Conservation (phyloP, 768 basidiomycete genomes). For the Terana coerulea region DNA sequence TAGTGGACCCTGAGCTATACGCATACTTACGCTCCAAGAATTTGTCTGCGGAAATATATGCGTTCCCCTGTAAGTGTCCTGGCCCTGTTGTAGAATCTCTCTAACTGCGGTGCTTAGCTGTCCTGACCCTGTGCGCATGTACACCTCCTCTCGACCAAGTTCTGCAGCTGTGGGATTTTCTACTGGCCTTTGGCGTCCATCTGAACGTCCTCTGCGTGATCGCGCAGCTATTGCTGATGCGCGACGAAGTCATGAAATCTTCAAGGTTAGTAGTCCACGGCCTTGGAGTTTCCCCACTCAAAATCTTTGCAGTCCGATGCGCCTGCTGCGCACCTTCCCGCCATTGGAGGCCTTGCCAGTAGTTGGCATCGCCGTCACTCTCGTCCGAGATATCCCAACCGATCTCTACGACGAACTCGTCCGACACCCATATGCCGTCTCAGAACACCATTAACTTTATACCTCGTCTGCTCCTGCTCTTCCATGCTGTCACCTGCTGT, state of each 20-base stretch:
- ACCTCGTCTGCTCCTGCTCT: background rate
- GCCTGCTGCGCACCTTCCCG: conserved; percentile 89
- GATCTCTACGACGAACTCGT: conserved; percentile 88
- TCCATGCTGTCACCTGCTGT: background rate
- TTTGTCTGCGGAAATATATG: conserved; percentile 93
- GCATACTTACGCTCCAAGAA: conserved; percentile 83
- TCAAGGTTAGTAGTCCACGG: conserved; percentile 53
- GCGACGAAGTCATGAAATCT: conserved; percentile 85
- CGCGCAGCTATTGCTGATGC: conserved; percentile 87
- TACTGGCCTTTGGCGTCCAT: conserved; percentile 94
- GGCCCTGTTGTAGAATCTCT: conserved; percentile 3
- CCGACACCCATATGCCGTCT: conserved; percentile 74
- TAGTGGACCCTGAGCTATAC: conserved; percentile 87
- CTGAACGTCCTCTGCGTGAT: conserved; percentile 96
- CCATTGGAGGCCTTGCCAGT: conserved; percentile 84
- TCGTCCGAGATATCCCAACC: conserved; percentile 86
- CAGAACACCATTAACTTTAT: conserved; percentile 12
- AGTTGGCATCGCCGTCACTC: conserved; percentile 89
- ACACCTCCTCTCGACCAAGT: conserved; percentile 97
- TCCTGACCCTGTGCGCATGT: conserved; percentile 93
- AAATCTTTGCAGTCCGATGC: conserved; percentile 72
- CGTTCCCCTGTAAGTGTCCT: conserved; percentile 80
- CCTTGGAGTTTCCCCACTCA: background rate
- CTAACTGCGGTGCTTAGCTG: too few relatives aligned
- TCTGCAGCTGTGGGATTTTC: conserved; percentile 93